Conservation (phyloP, 108 stramenopile genomes). For the Skeletonema menzelii region DNA sequence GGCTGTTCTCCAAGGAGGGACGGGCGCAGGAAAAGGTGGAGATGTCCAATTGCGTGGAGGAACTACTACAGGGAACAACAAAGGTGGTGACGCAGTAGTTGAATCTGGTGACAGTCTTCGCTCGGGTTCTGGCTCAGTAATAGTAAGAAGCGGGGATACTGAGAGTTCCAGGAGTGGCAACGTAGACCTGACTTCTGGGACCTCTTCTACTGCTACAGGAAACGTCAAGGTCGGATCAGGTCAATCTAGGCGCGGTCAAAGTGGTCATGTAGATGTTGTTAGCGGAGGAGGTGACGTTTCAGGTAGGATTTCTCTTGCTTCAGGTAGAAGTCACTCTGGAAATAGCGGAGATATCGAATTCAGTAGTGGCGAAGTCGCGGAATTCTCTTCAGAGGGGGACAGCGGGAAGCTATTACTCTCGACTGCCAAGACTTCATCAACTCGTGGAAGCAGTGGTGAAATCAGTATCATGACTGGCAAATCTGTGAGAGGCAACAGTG, state of each 20-base stretch:
- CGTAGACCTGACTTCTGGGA: conserved; percentile 9
- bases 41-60: conserved; percentile 25
- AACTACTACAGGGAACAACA: not conserved
- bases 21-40: conserved; percentile 14
- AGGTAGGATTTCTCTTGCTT: conserved; percentile 20
- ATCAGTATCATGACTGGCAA: conserved; percentile 14
- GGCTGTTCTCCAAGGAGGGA: conserved; percentile 12
- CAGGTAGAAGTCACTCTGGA: conserved; percentile 8
- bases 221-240: conserved; percentile 23
- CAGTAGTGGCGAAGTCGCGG: not conserved
- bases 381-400: not conserved
- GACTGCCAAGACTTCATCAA: not conserved
- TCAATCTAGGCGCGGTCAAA: not conserved
- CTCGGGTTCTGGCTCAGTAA: conserved; percentile 6
- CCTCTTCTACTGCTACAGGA: conserved; percentile 4
- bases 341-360: conserved; percentile 27
- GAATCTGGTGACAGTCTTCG: not conserved
- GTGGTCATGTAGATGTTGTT: not conserved
- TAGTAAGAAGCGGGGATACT: conserved; percentile 1
- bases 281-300: not conserved
- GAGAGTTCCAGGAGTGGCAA: conserved; percentile 4
- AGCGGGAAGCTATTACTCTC: conserved; percentile 6
- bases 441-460: conserved; percentile 10
- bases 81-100: not conserved
- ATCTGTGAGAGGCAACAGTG: conserved; percentile 5